Base-by-base conservation (phyloP, 805 yeast species). In the Candida boleticola region DNA sequence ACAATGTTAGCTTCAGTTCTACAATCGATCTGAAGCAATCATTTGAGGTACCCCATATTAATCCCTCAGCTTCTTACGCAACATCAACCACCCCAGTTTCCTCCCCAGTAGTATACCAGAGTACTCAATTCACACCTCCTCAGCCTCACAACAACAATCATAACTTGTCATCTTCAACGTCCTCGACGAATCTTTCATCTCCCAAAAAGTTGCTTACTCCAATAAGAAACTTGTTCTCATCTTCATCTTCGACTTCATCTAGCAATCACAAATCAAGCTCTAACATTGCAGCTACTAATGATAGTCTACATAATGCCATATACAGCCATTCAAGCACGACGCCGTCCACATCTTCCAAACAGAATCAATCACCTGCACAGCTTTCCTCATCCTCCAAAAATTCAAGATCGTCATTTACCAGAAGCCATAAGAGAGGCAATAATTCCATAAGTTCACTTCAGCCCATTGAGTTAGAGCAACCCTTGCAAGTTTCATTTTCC, bases 121-220 rank as follows among this genome's bases (percentile, higher is more conserved):
- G 48, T 5, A 27, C 50, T 7, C 54, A 51, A 29, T 48, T 48
- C 25, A 49, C 53, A 20, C 56, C 60, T 6, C 57, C 64, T 17
- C 47, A 43, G 29, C 38, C 42, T 11, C 36, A 36, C 29, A 22
- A 36, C 5, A 30, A 17, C 14, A 23, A 6, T 13, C 35, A 31
- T 16, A 16, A 31, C 13, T 7, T 31, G 16, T 17, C 35, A 14
- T 31, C 35, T 4, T 18, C 35, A 16, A 14, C 35, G 9, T 31
- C 35, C 22, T 31, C 35, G 22, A 19, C 35, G 35, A 31, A 19
- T 17, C 35, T 31, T 17, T 51, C 52, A 16, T 60, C 71, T 5
- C 73, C 73, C 21, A 66, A 66, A 47, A 66, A 66, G 48, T 51
- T 66, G 25, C 50, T 66, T 25, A 59, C 66, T 1, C 73, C 73